Conservation (phyloP, 371 early-diverging fungal species). For the Mucor velutinosus region DNA sequence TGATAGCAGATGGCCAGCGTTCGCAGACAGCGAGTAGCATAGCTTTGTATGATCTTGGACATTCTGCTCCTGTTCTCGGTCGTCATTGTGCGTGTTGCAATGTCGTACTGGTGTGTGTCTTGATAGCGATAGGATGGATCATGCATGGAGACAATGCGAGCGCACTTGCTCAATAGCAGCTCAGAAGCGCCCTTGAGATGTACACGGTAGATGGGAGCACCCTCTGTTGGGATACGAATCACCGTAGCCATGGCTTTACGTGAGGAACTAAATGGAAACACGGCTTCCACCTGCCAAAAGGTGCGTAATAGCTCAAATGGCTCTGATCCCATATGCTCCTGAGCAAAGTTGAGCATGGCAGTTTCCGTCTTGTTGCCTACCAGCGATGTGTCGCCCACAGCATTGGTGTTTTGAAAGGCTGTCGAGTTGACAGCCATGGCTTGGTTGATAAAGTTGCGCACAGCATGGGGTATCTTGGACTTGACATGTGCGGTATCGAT, state of each 20-base stretch:
- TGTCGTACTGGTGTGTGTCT: constrained; percentile 24
- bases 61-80: constrained; percentile 46
- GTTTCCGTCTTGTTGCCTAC: constrained; percentile 87
- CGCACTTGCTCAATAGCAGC: constrained; percentile 57
- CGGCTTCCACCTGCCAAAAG: constrained; percentile 50
- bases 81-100: constrained; percentile 54
- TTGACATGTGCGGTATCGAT: constrained; percentile 37
- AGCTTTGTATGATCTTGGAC: constrained; percentile 61
- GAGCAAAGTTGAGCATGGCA: constrained; percentile 73
- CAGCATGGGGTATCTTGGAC: constrained; percentile 40
- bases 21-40: constrained; percentile 66
- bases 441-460: constrained; percentile 57
- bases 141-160: constrained; percentile 42
- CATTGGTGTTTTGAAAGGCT: constrained; percentile 68
- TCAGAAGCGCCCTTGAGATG: constrained; percentile 90
- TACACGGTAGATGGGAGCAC: constrained; percentile 49
- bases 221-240: constrained; percentile 46
- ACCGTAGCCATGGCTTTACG: constrained; percentile 86
- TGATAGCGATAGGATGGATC: constrained; percentile 28
- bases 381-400: constrained; percentile 54
- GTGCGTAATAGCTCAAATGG: constrained; percentile 50
- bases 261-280: constrained; percentile 82
- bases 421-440: constrained; percentile 80
- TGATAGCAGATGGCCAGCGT: constrained; percentile 73
- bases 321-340: constrained; percentile 49